Percentiles rank a stretch among this genome's conserved stretches.
Evolutionary conservation across 805 yeast genomes (phyloP).

Genomic region (Saccharomycopsis oosterbeekiorum): DNA sequence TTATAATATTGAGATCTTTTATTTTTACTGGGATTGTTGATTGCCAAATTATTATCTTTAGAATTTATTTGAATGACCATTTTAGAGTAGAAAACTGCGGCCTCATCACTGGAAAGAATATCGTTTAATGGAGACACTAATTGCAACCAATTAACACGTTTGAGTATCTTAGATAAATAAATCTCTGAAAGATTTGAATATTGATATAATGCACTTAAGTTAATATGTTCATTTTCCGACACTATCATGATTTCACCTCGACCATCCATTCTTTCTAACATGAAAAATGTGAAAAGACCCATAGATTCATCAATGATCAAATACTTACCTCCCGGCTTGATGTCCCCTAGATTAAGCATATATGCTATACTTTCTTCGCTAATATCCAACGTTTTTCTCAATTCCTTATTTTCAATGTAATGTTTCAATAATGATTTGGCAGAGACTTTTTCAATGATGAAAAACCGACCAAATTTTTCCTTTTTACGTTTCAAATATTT

Average conservation of each 20-base stretch:
- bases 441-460: constrained; percentile 70
- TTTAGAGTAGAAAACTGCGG: constrained; percentile 3
- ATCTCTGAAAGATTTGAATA: constrained; percentile 55
- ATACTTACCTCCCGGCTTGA: constrained; percentile 84
- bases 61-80: constrained; percentile 29
- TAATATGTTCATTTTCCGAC: constrained; percentile 93
- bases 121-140: constrained; percentile 62
- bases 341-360: constrained; percentile 67
- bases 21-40: constrained; percentile 16
- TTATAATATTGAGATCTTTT: constrained; percentile 54
- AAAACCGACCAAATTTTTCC: constrained; percentile 78
- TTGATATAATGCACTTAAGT: constrained; percentile 51
- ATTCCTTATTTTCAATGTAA: constrained; percentile 67
- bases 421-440: constrained; percentile 62
- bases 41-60: constrained; percentile 26
- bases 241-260: constrained; percentile 59
- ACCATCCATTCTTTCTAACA: constrained; percentile 82
- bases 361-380: constrained; percentile 78
- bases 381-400: constrained; percentile 60
- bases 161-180: constrained; percentile 43
- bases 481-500: constrained; percentile 88
- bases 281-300: constrained; percentile 74
- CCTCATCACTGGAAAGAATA: constrained; percentile 11
- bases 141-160: constrained; percentile 68
- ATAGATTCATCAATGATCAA: constrained; percentile 90